Conservation (phyloP, 2,329 filamentous ascomycete species). For the Trichoderma pleuroti region DNA sequence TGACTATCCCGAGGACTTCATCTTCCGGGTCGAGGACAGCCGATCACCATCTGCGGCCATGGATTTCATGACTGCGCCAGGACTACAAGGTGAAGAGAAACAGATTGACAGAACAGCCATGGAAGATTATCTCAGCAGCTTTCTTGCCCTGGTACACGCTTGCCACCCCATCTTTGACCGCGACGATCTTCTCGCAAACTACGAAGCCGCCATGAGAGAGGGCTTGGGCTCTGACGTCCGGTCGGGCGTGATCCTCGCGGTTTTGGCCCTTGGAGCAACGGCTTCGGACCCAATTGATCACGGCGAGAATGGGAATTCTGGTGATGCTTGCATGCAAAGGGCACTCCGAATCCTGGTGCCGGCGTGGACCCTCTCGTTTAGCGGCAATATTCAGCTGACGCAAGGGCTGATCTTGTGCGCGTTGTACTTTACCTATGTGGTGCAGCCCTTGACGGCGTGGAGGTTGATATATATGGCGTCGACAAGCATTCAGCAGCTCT, state of each 20-base stretch:
- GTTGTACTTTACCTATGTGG: slow-evolving; percentile 22
- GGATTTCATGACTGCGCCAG: slow-evolving; percentile 6
- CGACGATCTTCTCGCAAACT: slow-evolving; percentile 8
- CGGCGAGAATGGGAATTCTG: slow-evolving; percentile 3
- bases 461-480: slow-evolving; percentile 24
- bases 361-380: slow-evolving; percentile 21
- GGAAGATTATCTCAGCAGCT: slow-evolving; percentile 18
- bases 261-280: slow-evolving; percentile 21
- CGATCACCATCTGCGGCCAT: slow-evolving; percentile 10
- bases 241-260: slow-evolving; percentile 20
- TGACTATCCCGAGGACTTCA: slow-evolving; percentile 21
- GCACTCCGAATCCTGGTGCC: slow-evolving; percentile 20
- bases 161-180: slow-evolving; percentile 21
- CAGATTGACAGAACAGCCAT: slow-evolving; percentile 1
- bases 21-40: slow-evolving; percentile 18
- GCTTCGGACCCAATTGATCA: slow-evolving; percentile 13
- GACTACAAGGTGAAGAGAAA: neutral
- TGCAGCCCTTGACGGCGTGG: slow-evolving; percentile 23
- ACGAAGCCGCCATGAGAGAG: slow-evolving; percentile 19
- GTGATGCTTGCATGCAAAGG: slow-evolving; percentile 16
- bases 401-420: slow-evolving; percentile 22
- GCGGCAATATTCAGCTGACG: slow-evolving; percentile 14
- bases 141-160: slow-evolving; percentile 17
- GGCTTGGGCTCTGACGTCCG: slow-evolving; percentile 11
- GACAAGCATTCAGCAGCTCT: slow-evolving; percentile 23